A percentile compares a stretch with the other conserved stretches of the same genome.
Evolutionary conservation across 208 protist genomes (phyloP).

Genomic region (Leishmania mexicana): DNA sequence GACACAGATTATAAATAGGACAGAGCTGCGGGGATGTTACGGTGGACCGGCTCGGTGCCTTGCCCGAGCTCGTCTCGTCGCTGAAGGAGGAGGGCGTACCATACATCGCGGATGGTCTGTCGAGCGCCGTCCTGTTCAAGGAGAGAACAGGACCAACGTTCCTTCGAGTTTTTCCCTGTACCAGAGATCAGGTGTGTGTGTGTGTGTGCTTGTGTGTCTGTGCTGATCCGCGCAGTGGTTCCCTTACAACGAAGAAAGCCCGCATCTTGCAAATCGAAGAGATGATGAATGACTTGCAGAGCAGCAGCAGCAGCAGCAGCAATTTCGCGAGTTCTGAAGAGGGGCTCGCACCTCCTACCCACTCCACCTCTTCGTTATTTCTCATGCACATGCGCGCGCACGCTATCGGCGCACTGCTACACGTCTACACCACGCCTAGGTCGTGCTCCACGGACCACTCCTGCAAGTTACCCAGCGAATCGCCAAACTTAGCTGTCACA

Average conservation of each 20-base stretch:
- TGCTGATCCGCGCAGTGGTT: not conserved
- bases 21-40: not conserved
- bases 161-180: not conserved
- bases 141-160: not conserved
- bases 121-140: not conserved
- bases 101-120: not conserved
- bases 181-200: not conserved
- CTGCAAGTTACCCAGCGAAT: slow-evolving; percentile 65
- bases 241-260: not conserved
- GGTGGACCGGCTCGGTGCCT: not conserved
- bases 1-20: no score
- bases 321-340: slow-evolving; percentile 2
- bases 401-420: not conserved
- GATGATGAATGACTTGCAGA: not conserved
- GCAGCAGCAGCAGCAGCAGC: slow-evolving; percentile 1
- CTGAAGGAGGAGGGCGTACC: not conserved
- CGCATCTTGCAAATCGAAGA: not conserved
- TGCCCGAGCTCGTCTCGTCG: not conserved
- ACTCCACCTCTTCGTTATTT: not conserved
- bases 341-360: not conserved
- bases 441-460: slow-evolving; percentile 83
- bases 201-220: not conserved
- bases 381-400: not conserved
- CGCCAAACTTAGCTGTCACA: slow-evolving; percentile 70
- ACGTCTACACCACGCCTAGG: slow-evolving; percentile 47